A percentile compares a stretch with the other conserved stretches of the same genome.
phyloP scores from a whole-genome alignment of 2,329 filamentous ascomycete genomes.

The Aschersonia sp. region DNA sequence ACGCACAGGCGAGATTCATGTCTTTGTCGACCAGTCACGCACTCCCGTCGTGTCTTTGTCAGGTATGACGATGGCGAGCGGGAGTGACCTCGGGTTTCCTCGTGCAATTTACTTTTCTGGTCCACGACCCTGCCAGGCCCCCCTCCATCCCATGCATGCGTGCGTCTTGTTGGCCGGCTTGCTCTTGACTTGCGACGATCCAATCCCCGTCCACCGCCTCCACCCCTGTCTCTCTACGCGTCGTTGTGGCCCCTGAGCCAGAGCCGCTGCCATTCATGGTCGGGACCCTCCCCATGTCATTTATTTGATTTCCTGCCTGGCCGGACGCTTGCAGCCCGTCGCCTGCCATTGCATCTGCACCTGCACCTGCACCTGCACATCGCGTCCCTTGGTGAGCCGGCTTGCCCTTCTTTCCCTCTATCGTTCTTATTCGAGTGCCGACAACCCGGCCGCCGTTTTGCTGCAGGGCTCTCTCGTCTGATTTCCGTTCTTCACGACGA shows the following conservation, averaged over 20 bases:
- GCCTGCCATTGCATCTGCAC: background rate
- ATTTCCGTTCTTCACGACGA: background rate
- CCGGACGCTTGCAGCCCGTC: background rate
- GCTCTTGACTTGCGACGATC: background rate
- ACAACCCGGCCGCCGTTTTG: background rate
- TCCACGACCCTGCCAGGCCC: too few relatives aligned
- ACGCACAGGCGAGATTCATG: too few relatives aligned
- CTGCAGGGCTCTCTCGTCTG: background rate
- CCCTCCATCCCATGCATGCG: too few relatives aligned
- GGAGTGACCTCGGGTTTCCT: too few relatives aligned
- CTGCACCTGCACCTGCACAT: background rate
- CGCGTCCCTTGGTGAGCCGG: background rate
- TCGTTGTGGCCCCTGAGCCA: background rate
- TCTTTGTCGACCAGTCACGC: too few relatives aligned
- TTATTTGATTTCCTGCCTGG: background rate
- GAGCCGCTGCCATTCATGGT: background rate
- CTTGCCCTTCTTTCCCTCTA: background rate
- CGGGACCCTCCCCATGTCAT: background rate
- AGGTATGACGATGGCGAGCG: too few relatives aligned
- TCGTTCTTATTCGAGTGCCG: background rate
- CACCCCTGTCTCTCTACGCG: background rate
- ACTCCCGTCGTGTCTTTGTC: too few relatives aligned
- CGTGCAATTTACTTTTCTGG: too few relatives aligned
- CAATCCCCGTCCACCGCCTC: constrained; percentile 1
- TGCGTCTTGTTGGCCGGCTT: background rate